Conservation (phyloP, 75 land plant genomes). For the Selaginella tamariscina region DNA sequence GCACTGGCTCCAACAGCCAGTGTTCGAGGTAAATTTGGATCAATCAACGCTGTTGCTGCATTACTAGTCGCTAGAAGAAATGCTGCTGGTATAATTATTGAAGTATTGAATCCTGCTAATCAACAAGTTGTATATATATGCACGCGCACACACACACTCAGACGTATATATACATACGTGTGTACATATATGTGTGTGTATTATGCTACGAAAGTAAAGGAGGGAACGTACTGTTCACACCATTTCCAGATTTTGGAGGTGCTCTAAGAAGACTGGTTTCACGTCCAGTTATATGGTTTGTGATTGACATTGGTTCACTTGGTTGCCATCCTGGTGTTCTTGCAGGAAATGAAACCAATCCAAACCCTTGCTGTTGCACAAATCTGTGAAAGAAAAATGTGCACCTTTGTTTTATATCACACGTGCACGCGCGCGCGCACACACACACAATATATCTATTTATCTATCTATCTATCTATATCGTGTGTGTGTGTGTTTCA, state of each 20-base stretch:
- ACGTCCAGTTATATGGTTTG: constrained; percentile 59
- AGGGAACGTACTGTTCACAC: too few relatives aligned
- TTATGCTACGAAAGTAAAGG: too few relatives aligned
- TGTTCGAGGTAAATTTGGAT: constrained; percentile 59
- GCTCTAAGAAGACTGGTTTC: constrained; percentile 53
- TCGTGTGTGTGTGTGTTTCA: too few relatives aligned
- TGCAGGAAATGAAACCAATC: constrained; percentile 54
- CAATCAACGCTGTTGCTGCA: constrained; percentile 72
- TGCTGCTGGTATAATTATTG: constrained; percentile 45
- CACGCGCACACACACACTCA: too few relatives aligned
- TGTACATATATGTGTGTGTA: too few relatives aligned
- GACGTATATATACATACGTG: too few relatives aligned
- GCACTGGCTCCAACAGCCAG: constrained; percentile 43
- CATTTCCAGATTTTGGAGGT: constrained; percentile 39
- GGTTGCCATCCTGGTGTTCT: constrained; percentile 52
- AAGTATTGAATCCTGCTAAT: constrained; percentile 44
- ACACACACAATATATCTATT: too few relatives aligned
- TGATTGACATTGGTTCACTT: constrained; percentile 74
- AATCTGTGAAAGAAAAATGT: too few relatives aligned
- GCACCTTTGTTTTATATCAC: too few relatives aligned
- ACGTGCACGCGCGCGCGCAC: too few relatives aligned
- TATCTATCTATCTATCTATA: too few relatives aligned
- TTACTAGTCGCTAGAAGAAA: constrained; percentile 67
- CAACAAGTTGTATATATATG: too few relatives aligned
- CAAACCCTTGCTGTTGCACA: constrained; percentile 44